Conservation (phyloP, 2,329 filamentous ascomycete genomes). For the Rutstroemia sp. region DNA sequence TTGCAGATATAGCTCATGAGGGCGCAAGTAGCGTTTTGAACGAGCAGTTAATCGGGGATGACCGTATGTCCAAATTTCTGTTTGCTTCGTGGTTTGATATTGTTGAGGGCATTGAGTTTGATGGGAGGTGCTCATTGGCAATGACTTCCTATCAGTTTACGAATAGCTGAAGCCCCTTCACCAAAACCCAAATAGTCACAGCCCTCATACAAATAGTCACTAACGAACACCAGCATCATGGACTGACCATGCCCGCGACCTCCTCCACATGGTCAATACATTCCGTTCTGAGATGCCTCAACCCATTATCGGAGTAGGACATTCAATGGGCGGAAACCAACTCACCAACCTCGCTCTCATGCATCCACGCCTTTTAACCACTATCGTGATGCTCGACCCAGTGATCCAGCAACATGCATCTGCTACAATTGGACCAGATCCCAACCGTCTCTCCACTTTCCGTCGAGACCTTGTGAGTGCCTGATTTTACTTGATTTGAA, state of each 20-base stretch:
- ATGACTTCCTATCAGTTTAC: background rate
- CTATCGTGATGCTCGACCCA: slow-evolving; percentile 75
- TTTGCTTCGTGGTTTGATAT: background rate
- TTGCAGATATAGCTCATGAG: slow-evolving; percentile 73
- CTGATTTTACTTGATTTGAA: background rate
- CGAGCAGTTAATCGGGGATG: slow-evolving; percentile 67
- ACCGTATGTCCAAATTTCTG: slow-evolving; percentile 50
- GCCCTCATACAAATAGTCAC: background rate
- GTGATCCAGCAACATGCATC: slow-evolving; percentile 54
- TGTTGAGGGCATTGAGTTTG: too few relatives aligned
- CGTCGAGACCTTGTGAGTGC: slow-evolving; percentile 54
- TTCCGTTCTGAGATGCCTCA: slow-evolving; percentile 72
- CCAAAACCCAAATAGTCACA: too few relatives aligned
- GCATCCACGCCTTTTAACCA: slow-evolving; percentile 73
- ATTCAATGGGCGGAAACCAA: slow-evolving; percentile 78
- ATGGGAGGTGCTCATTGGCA: too few relatives aligned
- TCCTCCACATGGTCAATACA: slow-evolving; percentile 74
- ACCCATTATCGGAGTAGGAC: slow-evolving; percentile 75
- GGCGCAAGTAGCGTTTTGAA: slow-evolving; percentile 73
- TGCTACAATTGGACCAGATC: slow-evolving; percentile 30
- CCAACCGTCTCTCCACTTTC: slow-evolving; percentile 55
- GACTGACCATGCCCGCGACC: slow-evolving; percentile 77
- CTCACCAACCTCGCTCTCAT: slow-evolving; percentile 65
- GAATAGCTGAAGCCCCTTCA: background rate
- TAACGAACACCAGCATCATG: slow-evolving; percentile 54